These are phyloP conservation scores for Haematococcus lacustris DNA, from an alignment of 139 green algal species.

Conservation along the genomic window DNA sequence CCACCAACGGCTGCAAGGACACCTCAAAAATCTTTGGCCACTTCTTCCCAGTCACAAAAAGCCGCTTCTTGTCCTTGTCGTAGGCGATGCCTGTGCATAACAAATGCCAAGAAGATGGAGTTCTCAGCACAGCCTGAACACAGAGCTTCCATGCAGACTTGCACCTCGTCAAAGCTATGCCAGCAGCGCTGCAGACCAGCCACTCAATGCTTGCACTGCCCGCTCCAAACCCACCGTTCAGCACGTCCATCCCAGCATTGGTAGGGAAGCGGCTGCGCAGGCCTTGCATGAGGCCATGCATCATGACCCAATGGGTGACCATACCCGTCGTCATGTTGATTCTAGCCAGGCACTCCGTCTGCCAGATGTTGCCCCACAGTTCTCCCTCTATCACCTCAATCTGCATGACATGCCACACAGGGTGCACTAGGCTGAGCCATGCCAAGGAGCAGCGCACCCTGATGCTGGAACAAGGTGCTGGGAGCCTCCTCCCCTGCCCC, in stretches of 20 bases:
- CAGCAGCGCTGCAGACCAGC: neutral
- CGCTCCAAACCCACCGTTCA: conserved; percentile 61
- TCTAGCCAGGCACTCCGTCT: conserved; percentile 76
- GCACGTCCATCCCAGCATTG: conserved; percentile 55
- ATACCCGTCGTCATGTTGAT: conserved; percentile 53
- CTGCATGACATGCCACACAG: too few species aligned
- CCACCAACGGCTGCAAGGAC: neutral
- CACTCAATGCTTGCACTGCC: neutral
- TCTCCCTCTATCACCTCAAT: conserved; percentile 72
- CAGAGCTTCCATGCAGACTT: neutral
- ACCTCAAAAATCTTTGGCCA: conserved; percentile 70
- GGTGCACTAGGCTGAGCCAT: neutral
- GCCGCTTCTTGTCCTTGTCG: conserved; percentile 42
- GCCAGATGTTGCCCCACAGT: conserved; percentile 82
- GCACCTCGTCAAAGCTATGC: neutral
- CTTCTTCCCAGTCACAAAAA: conserved; percentile 84
- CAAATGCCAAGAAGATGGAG: neutral
- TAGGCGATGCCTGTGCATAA: conserved; percentile 72
- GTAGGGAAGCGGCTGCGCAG: conserved; percentile 10
- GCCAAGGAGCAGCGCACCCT: neutral
- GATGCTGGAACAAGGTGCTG: neutral
- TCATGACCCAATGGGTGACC: conserved; percentile 64
- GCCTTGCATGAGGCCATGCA: conserved; percentile 34
- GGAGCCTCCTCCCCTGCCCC: neutral
- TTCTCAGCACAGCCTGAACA: too few species aligned